Evolutionary conservation across 768 basidiomycete species (phyloP), one percentile per base, ranked within the genome.

Genomic region (Lyophyllum decastes): DNA sequence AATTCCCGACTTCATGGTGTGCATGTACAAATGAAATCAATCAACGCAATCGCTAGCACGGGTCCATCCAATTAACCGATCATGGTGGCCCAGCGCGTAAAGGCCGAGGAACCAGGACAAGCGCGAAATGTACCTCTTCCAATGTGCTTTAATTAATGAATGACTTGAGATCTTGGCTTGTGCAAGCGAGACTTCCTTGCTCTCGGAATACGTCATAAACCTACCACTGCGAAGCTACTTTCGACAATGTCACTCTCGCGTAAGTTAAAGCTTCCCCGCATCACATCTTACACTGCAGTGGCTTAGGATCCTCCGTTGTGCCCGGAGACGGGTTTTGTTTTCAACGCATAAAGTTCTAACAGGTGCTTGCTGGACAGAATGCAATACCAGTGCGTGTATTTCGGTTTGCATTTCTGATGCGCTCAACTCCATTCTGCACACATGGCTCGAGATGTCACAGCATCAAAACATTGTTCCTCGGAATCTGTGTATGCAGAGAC

Each of bases 391-490:
- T 53, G 44, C 52, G 34, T 40, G 34, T 16, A 22, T 52, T 52
- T 57, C 50, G 49, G 50, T 46, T 41, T 52, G 24, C 2, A 16
- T 49, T 57, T 57, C 40, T 57, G 50, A 57, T 57, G 45, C 47
- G 49, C 47, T 51, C 38, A 19, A 46, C 30, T 25, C 17, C 16
- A 43, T 24, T 8, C 40, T 16, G 19, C 17, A 33, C 49, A 21
- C 22, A 16, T 38, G 11, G n/a, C n/a, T 38, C 35, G 30, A 17
- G 43, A 51, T 57, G 34, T 27, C 11, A 16, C 19, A 17, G 14
- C 49, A 40, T 56, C 51, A 48, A 47, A 45, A 48, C 34, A 22
- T 38, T 52, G 49, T 52, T 57, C 56, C 56, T 57, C 56, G 56
- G 56, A 52, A 34, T 55, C 38, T 49, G 17, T 25, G 49, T 22